These are phyloP conservation scores for Fusarium concolor DNA, from an alignment of 2,329 filamentous ascomycete species.

Conservation along the genomic window DNA sequence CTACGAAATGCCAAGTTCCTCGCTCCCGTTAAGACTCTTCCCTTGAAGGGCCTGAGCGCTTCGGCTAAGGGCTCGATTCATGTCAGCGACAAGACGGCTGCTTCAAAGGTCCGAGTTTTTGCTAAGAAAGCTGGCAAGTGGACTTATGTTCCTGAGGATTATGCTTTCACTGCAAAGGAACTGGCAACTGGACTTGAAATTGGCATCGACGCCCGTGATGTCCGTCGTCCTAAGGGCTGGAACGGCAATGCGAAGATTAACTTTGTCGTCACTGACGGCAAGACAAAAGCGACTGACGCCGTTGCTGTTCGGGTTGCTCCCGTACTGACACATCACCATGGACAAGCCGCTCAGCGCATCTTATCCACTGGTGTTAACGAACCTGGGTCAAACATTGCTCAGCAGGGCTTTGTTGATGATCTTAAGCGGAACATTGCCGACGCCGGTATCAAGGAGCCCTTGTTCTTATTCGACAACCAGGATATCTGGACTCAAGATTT, in stretches of 20 bases:
- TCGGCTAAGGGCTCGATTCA: constrained; percentile 33
- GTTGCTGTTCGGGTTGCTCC: constrained; percentile 52
- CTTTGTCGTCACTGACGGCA: constrained; percentile 47
- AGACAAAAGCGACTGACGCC: constrained; percentile 31
- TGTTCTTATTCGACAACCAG: constrained; percentile 19
- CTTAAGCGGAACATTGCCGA: constrained; percentile 8
- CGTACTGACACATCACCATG: constrained; percentile 52
- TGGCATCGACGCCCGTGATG: constrained; percentile 51
- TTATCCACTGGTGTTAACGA: neutral
- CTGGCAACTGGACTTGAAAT: constrained; percentile 49
- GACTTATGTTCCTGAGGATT: constrained; percentile 39
- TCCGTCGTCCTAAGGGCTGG: constrained; percentile 40
- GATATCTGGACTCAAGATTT: constrained; percentile 55
- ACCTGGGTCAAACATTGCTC: neutral
- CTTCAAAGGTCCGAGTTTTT: constrained; percentile 47
- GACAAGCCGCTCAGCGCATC: constrained; percentile 46
- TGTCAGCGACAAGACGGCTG: constrained; percentile 17
- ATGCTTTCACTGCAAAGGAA: constrained; percentile 45
- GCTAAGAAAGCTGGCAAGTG: constrained; percentile 41
- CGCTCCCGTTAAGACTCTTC: constrained; percentile 49
- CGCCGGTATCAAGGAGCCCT: constrained; percentile 16
- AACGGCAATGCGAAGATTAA: constrained; percentile 45
- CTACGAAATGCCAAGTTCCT: constrained; percentile 48
- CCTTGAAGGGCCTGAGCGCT: constrained; percentile 28
- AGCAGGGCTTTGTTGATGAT: constrained; percentile 7